Evolutionary conservation across 192 early-diverging fungal genomes (phyloP), one percentile per base, ranked within the genome.

Genomic region (Spizellomyces punctatus): DNA sequence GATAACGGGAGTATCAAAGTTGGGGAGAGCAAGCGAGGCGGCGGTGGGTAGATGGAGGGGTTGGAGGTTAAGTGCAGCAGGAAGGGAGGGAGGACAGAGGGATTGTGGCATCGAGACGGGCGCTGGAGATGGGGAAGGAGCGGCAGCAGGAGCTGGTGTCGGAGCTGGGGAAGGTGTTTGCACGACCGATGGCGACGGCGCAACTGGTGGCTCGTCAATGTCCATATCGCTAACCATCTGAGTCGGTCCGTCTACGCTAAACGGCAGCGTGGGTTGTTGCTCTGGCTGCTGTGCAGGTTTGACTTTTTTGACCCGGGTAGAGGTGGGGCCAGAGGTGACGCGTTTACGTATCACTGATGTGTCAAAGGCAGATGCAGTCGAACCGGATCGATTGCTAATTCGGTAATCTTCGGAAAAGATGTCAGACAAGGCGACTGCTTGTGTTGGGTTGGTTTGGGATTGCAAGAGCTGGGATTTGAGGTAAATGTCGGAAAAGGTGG

Each of bases 281-380:
- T 71, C 68, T n/a, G 64, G 67, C 19, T 62, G 64, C 10, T 55
- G 57, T 48, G 64, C 17, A 8, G 72, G 49, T 17, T 69, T 67
- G 60, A 63, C 64, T 19, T 79, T 71, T 48, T 72, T 70, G n/a
- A 73, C 73, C 16, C 65, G 46, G 5, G 72, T 76, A 5, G 64
- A 56, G 7, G 65, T 61, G 2, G 64, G 49, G 46, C 63, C 58
- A 12, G 60, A 22, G 9, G 67, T 27, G 19, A 66, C 36, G 41
- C 75, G 71, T 60, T 79, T 79, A n/a, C 78, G 64, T 17, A 80
- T 72, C 7, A 80, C 67, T 9, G 67, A 73, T 17, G 79, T 80
- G 45, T 81, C 79, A 52, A 81, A 81, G 0, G 79, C 79, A 3
- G 79, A 74, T 7, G 61, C 16, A 16, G 67, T 45, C 12, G 69